These are phyloP conservation scores for Arabidopsis thaliana DNA, from an alignment of 345 rosid species.

Conservation along the genomic window DNA sequence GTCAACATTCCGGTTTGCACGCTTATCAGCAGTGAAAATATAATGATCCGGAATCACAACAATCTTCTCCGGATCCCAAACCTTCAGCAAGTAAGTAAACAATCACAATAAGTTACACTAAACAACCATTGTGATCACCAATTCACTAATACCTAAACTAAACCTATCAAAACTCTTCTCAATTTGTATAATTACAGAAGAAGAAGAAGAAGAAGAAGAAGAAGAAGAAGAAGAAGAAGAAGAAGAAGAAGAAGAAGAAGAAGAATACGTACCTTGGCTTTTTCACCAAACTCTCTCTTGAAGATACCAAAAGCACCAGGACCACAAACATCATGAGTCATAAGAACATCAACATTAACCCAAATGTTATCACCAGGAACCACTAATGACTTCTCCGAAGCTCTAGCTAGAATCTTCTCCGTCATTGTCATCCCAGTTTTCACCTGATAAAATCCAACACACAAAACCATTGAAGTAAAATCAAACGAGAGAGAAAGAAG, in stretches of 20 bases:
- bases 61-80: slow-evolving; percentile 96
- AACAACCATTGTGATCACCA: no score
- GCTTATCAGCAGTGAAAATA: slow-evolving; percentile 89
- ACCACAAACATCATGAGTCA: slow-evolving; percentile 99
- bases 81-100: slow-evolving; percentile 53
- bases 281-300: slow-evolving; percentile 85
- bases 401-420: slow-evolving; percentile 88
- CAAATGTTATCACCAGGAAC: slow-evolving; percentile 93
- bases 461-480: background rate
- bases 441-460: slow-evolving; percentile 53
- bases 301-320: slow-evolving; percentile 94
- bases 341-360: slow-evolving; percentile 89
- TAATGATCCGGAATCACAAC: slow-evolving; percentile 98
- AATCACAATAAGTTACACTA: slow-evolving; percentile 5
- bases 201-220: no score
- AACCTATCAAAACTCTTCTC: no score
- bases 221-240: no score
- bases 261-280: slow-evolving; percentile 57
- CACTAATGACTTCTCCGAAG: slow-evolving; percentile 73
- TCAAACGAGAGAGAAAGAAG: background rate
- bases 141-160: no score
- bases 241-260: no score
- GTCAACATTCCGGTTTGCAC: slow-evolving; percentile 95
- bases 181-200: no score
- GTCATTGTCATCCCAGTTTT: slow-evolving; percentile 97